Base-by-base conservation (phyloP, 192 early-diverging fungal species). In the Phlyctochytrium bullatum region DNA sequence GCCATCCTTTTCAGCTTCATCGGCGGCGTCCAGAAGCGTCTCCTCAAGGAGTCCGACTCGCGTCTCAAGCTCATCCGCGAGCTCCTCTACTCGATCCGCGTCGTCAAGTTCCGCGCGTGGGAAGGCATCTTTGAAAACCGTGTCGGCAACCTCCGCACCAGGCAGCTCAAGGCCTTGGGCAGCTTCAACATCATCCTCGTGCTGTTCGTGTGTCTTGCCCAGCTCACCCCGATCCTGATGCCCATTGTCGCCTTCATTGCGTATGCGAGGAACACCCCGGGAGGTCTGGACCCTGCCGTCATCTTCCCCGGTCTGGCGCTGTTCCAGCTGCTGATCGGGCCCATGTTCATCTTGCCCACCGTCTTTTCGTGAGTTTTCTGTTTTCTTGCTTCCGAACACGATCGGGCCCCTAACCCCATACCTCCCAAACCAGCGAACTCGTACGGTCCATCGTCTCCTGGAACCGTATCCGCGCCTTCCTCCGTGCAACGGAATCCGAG, bases 81-180 rank as follows among this genome's bases (percentile, higher is more conserved):
- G 52, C 72, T 87, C 31, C 62, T 92, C 25, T 67, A 75, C 30
- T 86, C 86, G n/a, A 92, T 91, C 73, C 85, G 88, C 31, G 84
- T 90, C 57, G 85, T 91, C 76, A 91, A 91, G 68, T 86, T 87
- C 58, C 87, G 85, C 64, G 85, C 85, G 0, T 90, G 87, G 88
- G 88, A 90, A 66, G n/a, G 62, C 10, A 64, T 71, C 3, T 78
- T 97, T 67, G 68, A 84, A 34, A 74, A 83, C 27, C 83, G 85
- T 32, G 79, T 96, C 14, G 77, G 80, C 0, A 80, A 73, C 61
- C 27, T 83, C 66, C 67, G 83, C n/a, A 47, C 62, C 20, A 67
- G 65, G 51, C 78, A 82, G 66, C 52, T 82, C 27, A 4, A 31
- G 0, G 12, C 54, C 27, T 10, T 57, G 20, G 25, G 25, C 4